Percentiles rank a stretch among this genome's conserved stretches.
Evolutionary conservation across 2,329 filamentous ascomycete species (phyloP).

Genomic region (Lizonia empirigonia): DNA sequence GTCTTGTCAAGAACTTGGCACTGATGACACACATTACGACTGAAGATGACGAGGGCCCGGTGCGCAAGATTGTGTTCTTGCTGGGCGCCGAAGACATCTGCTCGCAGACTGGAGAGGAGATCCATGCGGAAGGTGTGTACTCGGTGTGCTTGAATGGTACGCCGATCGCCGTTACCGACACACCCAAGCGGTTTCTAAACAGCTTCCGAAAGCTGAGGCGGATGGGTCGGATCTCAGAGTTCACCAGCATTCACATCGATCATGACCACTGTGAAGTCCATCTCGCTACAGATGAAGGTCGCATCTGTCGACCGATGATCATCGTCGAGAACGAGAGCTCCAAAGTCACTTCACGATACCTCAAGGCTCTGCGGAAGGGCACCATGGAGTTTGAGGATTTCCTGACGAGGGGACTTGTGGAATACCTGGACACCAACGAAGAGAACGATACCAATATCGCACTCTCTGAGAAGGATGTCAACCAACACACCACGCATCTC

Average conservation of each 20-base stretch:
- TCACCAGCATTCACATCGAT: constrained; percentile 96
- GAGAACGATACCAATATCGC: constrained; percentile 96
- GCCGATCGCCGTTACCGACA: constrained; percentile 82
- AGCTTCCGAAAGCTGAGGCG: constrained; percentile 86
- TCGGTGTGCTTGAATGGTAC: constrained; percentile 96
- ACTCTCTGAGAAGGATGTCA: constrained; percentile 84
- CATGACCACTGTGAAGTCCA: constrained; percentile 90
- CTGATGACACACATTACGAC: constrained; percentile 99
- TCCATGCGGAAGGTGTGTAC: constrained; percentile 83
- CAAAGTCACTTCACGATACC: constrained; percentile 76
- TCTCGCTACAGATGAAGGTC: constrained; percentile 94
- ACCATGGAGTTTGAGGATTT: constrained; percentile 94
- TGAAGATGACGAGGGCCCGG: constrained; percentile 89
- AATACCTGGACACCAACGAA: constrained; percentile 98
- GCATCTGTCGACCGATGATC: constrained; percentile 94
- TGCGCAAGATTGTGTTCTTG: constrained; percentile 83
- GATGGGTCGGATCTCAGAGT: constrained; percentile 90
- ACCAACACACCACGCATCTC: constrained; percentile 83
- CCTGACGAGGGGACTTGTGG: constrained; percentile 83
- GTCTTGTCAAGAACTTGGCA: constrained; percentile 95
- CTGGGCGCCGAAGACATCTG: constrained; percentile 84
- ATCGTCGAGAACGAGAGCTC: constrained; percentile 88
- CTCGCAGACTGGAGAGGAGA: constrained; percentile 80
- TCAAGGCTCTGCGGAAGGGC: constrained; percentile 81
- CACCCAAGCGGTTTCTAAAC: constrained; percentile 83